Conservation (phyloP, 108 stramenopile species). For the Seminavis robusta region DNA sequence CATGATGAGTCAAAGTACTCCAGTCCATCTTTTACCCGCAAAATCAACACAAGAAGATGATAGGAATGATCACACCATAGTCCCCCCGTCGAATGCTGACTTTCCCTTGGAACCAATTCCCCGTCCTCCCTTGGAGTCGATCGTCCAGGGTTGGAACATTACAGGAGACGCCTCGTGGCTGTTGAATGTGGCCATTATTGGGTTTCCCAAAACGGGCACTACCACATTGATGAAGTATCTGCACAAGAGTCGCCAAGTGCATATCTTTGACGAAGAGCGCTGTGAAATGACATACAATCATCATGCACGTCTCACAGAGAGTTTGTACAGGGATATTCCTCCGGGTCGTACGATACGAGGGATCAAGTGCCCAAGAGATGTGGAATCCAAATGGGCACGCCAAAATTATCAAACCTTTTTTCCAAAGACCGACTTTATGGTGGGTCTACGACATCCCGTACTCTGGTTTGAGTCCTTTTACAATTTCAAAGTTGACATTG, state of each 20-base stretch:
- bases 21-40: too few species aligned
- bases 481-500: conserved; percentile 66
- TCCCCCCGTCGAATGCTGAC: too few species aligned
- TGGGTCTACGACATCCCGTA: conserved; percentile 75
- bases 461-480: conserved; percentile 75
- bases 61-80: too few species aligned
- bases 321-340: conserved; percentile 23
- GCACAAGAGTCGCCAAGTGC: conserved; percentile 14
- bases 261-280: conserved; percentile 43
- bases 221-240: conserved; percentile 57
- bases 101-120: background rate
- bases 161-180: conserved; percentile 36
- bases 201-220: conserved; percentile 79
- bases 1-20: too few species aligned
- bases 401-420: conserved; percentile 34
- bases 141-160: conserved; percentile 36
- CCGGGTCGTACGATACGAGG: conserved; percentile 11
- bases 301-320: conserved; percentile 25
- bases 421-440: conserved; percentile 60
- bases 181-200: conserved; percentile 76
- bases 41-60: too few species aligned
- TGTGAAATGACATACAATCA: conserved; percentile 43
- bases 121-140: conserved; percentile 8
- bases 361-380: conserved; percentile 48
- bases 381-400: conserved; percentile 29